Base-by-base conservation (phyloP, 2,329 filamentous ascomycete genomes). In the Sphaceloma murrayae region DNA sequence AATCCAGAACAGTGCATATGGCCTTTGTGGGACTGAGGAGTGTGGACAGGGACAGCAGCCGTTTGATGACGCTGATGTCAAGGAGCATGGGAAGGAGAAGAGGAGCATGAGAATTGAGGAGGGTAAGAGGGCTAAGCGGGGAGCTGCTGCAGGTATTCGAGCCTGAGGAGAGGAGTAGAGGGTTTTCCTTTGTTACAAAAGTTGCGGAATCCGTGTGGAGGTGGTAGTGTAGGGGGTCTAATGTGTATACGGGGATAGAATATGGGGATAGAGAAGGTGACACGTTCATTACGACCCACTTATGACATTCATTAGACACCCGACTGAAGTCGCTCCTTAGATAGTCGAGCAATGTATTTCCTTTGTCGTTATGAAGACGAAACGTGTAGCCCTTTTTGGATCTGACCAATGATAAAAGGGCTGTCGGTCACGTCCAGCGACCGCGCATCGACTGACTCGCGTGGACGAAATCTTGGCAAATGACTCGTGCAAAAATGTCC, bases 401-500 rank as follows among this genome's bases (percentile, higher is more conserved):
- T n/a, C n/a, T n/a, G n/a, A n/a, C n/a, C n/a, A n/a, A n/a, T n/a
- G n/a, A n/a, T n/a, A n/a, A n/a, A n/a, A n/a, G n/a, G n/a, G n/a
- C n/a, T n/a, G n/a, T 27, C 7, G 7, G 24, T 27, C 24, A 27
- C 24, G 24, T 27, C 7, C n/a, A n/a, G 24, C n/a, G 24, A 27
- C 31, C n/a, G 31, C 13, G 19, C 19, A 32, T 32, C n/a, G 11
- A 6, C 29, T 14, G 29, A 13, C 31, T 17, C 14, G 31, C 31
- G 8, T 33, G 16, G 16, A 9, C 31, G 31, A 26, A 40, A 40
- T 19, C 26, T 29, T 29, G 13, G 14, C 36, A 27, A 27, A 38
- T 40, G 36, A 40, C 36, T 40, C 36, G 36, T 14, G 17, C 36
- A 40, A 40, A 40, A 40, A 40, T 38, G 36, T 40, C 36, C 36